Base-by-base conservation (phyloP, 108 stramenopile genomes). In the Nitzschia sp. region DNA sequence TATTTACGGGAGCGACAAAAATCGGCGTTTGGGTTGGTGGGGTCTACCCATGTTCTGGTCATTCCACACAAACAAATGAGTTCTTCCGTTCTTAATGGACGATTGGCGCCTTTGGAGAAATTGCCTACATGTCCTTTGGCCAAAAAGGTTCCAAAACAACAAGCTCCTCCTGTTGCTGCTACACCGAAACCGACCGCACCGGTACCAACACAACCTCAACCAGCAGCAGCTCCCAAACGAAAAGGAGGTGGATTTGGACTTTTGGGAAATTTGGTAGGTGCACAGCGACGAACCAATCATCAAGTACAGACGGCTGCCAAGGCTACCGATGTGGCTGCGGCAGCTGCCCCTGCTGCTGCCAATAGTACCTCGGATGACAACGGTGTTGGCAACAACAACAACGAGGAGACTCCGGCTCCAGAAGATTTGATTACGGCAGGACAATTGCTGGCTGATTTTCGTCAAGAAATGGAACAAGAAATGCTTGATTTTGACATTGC, bases 1-100 rank as follows among this genome's bases (percentile, higher is more conserved):
- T 88, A 89, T 61, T 71, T 93, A 21, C 68, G 68, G 43, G 78
- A 84, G 46, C 84, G 92, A 9, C 75, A 89, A 65, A 93, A 93
- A 69, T 80, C 86, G 2, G 83, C 86, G 8, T 76, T 77, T 64
- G 89, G 86, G 8, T 71, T 80, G 41, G 86, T 90, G 51, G 53
- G 55, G 39, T 50, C 55, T 15, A 51, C 41, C 56, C 75, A 78
- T 12, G 54, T 87, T 8, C 69, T 82, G 67, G 84, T 91, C 40
- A 74, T 89, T 46, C 83, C 88, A 14, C 77, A 79, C 69, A 84
- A 87, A 51, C 85, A 82, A 53, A 65, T 51, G 61, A 75, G 66
- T 54, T 66, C 65, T 8, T 24, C 56, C 34, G 63, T 21, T 9
- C 42, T 69, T 14, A 70, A 41, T n/a, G 81, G 77, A 62, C 74